Conservation (phyloP, 2,329 filamentous ascomycete species). For the Zymoseptoria tritici region DNA sequence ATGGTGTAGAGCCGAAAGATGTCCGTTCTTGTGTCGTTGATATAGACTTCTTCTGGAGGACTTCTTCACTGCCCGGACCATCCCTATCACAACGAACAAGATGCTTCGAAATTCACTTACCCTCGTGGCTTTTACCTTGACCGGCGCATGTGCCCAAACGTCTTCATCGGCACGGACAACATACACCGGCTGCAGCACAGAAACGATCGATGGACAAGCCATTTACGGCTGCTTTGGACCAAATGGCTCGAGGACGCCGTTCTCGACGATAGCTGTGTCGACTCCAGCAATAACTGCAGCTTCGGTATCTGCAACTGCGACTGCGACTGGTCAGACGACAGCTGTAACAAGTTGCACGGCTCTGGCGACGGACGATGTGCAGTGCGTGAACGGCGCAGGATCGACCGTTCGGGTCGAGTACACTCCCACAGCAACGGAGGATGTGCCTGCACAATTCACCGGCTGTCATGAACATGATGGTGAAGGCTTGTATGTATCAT, state of each 20-base stretch:
- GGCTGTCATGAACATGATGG: conserved; percentile 56
- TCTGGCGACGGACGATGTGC: conserved; percentile 14
- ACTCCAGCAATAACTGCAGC: conserved; percentile 6
- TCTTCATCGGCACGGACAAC: conserved; percentile 2
- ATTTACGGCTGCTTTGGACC: conserved; percentile 14
- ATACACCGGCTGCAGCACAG: conserved; percentile 16
- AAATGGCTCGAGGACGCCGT: conserved; percentile 10
- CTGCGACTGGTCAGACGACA: conserved; percentile 6
- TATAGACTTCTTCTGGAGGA: not conserved
- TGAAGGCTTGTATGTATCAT: conserved; percentile 46
- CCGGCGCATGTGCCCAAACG: conserved; percentile 7
- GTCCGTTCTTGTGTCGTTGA: not conserved
- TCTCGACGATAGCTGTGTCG: conserved; percentile 4
- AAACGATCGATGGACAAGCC: conserved; percentile 6
- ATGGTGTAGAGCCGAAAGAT: not conserved
- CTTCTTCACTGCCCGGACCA: not conserved
- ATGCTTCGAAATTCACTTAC: conserved; percentile 7
- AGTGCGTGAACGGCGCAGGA: conserved; percentile 36
- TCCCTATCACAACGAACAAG: not conserved
- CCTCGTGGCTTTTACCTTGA: conserved; percentile 1
- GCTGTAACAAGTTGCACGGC: conserved; percentile 9
- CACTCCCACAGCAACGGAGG: conserved; percentile 43
- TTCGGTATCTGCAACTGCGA: not conserved
- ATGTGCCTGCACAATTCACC: conserved; percentile 42
- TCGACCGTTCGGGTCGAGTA: conserved; percentile 44